Percentiles rank a stretch among this genome's conserved stretches.
phyloP scores from a whole-genome alignment of 306 rosid species.

The Prunus armeniaca region DNA sequence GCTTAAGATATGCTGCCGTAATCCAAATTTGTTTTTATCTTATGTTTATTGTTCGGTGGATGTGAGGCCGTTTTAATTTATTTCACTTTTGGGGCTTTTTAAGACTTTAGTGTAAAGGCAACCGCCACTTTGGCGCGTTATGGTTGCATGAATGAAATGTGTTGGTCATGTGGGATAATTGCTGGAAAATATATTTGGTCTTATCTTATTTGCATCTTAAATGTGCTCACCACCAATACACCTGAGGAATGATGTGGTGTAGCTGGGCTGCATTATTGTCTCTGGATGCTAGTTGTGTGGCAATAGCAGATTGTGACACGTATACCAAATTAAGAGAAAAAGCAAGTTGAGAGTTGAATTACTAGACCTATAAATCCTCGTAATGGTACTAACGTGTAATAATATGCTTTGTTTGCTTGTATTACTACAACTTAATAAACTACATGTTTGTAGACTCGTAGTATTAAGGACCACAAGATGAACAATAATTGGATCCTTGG shows the following conservation, averaged over 20 bases:
- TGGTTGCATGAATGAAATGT: constrained; percentile 19
- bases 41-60: neutral
- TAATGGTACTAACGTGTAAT: too few species aligned
- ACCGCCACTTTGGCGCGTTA: neutral
- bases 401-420: too few species aligned
- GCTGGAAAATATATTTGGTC: neutral
- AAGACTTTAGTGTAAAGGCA: neutral
- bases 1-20: neutral
- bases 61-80: neutral
- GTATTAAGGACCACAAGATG: too few species aligned
- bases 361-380: too few species aligned
- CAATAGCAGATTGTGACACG: too few species aligned
- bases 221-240: neutral
- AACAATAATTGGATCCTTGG: too few species aligned
- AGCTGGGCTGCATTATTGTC: neutral
- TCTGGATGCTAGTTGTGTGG: neutral
- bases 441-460: too few species aligned
- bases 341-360: neutral
- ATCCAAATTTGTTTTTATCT: neutral
- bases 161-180: neutral
- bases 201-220: neutral
- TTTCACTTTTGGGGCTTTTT: neutral
- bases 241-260: neutral
- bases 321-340: too few species aligned
- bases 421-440: too few species aligned